phyloP scores from a whole-genome alignment of 2,329 filamentous ascomycete species.

The Mariannaea sp. region DNA sequence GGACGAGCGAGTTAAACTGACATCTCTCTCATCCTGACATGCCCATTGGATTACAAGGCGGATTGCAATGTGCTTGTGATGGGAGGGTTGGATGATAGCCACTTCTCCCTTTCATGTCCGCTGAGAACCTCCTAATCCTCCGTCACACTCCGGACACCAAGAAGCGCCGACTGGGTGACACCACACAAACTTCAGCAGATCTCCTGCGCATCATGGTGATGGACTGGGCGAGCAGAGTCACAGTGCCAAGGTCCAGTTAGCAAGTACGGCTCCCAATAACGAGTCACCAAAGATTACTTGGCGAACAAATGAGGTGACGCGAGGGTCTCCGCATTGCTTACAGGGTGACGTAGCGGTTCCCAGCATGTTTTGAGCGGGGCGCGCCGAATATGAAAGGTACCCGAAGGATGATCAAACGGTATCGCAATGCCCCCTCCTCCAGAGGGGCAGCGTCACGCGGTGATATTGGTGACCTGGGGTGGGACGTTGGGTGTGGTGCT shows the following conservation, averaged over 20 bases:
- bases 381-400: slow-evolving; percentile 16
- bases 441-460: slow-evolving; percentile 23
- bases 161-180: background rate
- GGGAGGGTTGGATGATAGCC: slow-evolving; percentile 13
- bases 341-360: slow-evolving; percentile 35
- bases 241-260: too few species aligned
- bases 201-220: too few species aligned
- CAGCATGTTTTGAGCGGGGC: slow-evolving; percentile 12
- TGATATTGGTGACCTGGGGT: slow-evolving; percentile 15
- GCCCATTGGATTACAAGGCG: too few species aligned
- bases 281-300: too few species aligned
- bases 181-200: background rate
- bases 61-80: too few species aligned
- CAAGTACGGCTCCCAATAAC: background rate
- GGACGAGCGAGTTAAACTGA: slow-evolving; percentile 9
- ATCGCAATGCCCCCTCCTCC: slow-evolving; percentile 12
- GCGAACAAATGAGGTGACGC: slow-evolving; percentile 11
- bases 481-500: background rate
- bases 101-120: background rate
- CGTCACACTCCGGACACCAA: background rate
- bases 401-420: slow-evolving; percentile 11
- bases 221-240: too few species aligned
- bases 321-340: slow-evolving; percentile 18
- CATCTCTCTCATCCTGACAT: slow-evolving; percentile 2
- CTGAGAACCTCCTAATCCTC: background rate